phyloP scores from a whole-genome alignment of 164 flowering plant species.

The Litsea cubeba region DNA sequence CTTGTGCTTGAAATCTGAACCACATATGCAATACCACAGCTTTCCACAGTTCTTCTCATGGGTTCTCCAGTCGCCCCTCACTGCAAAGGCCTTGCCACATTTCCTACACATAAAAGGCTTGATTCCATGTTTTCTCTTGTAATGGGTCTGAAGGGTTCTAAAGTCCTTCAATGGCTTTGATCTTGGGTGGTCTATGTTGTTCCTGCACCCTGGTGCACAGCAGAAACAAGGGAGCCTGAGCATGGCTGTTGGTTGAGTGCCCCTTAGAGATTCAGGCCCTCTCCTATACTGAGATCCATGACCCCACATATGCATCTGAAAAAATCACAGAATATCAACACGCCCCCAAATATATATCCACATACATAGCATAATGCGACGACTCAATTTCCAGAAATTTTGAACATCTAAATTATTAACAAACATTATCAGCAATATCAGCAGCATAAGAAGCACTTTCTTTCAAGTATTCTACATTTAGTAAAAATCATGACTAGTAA shows the following conservation, averaged over 20 bases:
- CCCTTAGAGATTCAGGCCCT: conserved; percentile 82
- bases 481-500: background rate
- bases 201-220: conserved; percentile 76
- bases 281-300: conserved; percentile 89
- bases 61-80: conserved; percentile 86
- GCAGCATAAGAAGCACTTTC: background rate
- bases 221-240: conserved; percentile 87
- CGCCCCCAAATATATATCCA: background rate
- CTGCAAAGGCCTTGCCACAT: conserved; percentile 84
- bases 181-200: conserved; percentile 86
- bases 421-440: background rate
- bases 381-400: background rate
- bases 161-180: conserved; percentile 81
- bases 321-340: background rate
- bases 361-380: background rate
- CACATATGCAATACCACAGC: conserved; percentile 87
- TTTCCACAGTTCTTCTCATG: conserved; percentile 96
- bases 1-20: conserved; percentile 91
- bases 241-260: conserved; percentile 86
- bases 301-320: conserved; percentile 96
- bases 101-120: conserved; percentile 85
- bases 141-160: conserved; percentile 85
- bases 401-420: too few relatives aligned
- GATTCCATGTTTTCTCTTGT: conserved; percentile 88
- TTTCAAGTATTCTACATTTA: background rate